Conservation (phyloP, 2,329 filamentous ascomycete species). For the Lecanicillium sp. region DNA sequence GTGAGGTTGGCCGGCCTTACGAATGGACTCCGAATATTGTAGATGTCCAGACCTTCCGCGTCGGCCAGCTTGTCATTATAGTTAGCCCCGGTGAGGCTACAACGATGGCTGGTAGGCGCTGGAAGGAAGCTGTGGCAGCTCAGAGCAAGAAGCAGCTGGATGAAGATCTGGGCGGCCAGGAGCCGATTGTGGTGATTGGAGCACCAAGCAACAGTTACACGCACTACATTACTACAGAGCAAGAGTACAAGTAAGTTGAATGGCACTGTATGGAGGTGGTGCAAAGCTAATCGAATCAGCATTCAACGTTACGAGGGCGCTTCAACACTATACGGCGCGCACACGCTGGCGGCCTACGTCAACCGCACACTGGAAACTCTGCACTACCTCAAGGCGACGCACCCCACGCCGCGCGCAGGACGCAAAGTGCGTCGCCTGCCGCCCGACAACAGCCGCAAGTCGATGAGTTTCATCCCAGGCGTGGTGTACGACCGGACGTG, state of each 20-base stretch:
- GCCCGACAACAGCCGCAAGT: slow-evolving; percentile 70
- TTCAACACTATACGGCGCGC: slow-evolving; percentile 77
- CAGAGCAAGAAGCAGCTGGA: slow-evolving; percentile 40
- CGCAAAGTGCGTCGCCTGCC: slow-evolving; percentile 51
- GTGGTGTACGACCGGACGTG: slow-evolving; percentile 68
- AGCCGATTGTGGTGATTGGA: slow-evolving; percentile 71
- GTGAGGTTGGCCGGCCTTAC: slow-evolving; percentile 68
- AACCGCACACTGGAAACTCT: slow-evolving; percentile 68
- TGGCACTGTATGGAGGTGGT: too few relatives aligned
- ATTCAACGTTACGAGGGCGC: slow-evolving; percentile 89
- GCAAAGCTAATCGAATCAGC: slow-evolving; percentile 23
- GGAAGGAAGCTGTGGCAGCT: slow-evolving; percentile 63
- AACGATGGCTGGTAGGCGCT: slow-evolving; percentile 85
- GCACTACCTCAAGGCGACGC: slow-evolving; percentile 53
- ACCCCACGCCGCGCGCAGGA: slow-evolving; percentile 24
- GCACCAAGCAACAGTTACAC: slow-evolving; percentile 86
- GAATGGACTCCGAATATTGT: slow-evolving; percentile 85
- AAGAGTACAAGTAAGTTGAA: slow-evolving; percentile 46
- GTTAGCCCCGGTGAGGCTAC: slow-evolving; percentile 83
- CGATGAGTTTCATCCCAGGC: slow-evolving; percentile 70
- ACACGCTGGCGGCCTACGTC: slow-evolving; percentile 81
- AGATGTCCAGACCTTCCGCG: slow-evolving; percentile 75
- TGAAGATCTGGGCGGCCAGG: slow-evolving; percentile 31
- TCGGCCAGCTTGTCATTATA: slow-evolving; percentile 78
- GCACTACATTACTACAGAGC: slow-evolving; percentile 67